Conservation (phyloP, 768 basidiomycete genomes). For the Boletus reticulatus region DNA sequence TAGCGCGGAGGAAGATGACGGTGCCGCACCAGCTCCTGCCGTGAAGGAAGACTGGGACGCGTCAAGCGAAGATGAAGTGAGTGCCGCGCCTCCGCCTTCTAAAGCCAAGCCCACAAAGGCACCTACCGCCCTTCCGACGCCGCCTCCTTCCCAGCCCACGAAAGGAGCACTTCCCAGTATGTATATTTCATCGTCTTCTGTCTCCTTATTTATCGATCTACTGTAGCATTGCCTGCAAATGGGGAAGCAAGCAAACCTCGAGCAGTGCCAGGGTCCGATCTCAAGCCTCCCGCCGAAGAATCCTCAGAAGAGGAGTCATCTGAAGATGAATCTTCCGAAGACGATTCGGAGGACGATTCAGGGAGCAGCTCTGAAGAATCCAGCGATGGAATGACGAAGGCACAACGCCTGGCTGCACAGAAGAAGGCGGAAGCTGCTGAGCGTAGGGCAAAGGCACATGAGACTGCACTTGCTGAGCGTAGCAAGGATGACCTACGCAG, state of each 20-base stretch:
- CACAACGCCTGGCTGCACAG: constrained; percentile 66
- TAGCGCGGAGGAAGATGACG: constrained; percentile 39
- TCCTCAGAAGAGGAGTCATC: constrained; percentile 34
- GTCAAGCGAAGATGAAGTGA: constrained; percentile 54
- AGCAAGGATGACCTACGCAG: constrained; percentile 89
- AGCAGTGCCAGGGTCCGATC: constrained; percentile 25
- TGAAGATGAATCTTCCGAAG: constrained; percentile 46
- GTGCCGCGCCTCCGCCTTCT: constrained; percentile 15
- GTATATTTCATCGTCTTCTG: neutral
- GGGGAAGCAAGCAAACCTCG: constrained; percentile 10
- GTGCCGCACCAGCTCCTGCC: constrained; percentile 29
- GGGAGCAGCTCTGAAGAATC: constrained; percentile 39
- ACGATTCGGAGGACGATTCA: constrained; percentile 50
- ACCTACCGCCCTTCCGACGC: neutral
- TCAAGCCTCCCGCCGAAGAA: constrained; percentile 29
- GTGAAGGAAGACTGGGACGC: constrained; percentile 71
- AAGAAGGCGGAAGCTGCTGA: constrained; percentile 84
- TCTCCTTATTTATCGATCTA: neutral
- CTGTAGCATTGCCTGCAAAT: constrained; percentile 6
- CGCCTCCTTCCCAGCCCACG: neutral
- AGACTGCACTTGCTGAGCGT: constrained; percentile 81
- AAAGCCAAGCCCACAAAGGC: constrained; percentile 15
- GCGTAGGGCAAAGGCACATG: constrained; percentile 73
- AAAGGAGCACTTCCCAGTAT: constrained; percentile 10
- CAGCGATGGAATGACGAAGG: constrained; percentile 64